These are phyloP conservation scores for Dactylellina drechsleri DNA, from an alignment of 2,329 filamentous ascomycete genomes.

Conservation along the genomic window DNA sequence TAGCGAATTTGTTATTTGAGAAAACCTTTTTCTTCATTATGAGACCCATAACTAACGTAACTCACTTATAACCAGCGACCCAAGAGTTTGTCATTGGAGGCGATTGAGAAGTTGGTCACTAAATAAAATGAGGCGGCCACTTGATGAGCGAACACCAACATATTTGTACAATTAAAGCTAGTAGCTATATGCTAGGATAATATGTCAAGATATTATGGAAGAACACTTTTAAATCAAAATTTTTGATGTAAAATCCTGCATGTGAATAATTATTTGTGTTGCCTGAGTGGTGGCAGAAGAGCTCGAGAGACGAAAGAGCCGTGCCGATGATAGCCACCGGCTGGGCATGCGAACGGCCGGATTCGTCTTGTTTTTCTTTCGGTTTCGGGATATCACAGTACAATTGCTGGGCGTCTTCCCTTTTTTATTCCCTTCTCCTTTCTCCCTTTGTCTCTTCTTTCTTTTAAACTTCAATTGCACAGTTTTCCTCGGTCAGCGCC, in stretches of 20 bases:
- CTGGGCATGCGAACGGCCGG: constrained; percentile 24
- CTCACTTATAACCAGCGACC: constrained; percentile 67
- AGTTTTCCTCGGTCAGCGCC: background rate
- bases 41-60: background rate
- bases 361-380: constrained; percentile 13
- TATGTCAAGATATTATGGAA: too few relatives aligned
- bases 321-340: constrained; percentile 49
- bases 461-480: background rate
- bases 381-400: constrained; percentile 21
- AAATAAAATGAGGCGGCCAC: constrained; percentile 11
- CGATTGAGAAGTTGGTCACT: constrained; percentile 74
- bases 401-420: background rate
- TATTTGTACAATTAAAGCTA: constrained; percentile 24
- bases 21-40: background rate
- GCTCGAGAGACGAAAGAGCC: too few relatives aligned
- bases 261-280: background rate
- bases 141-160: background rate
- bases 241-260: background rate
- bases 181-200: background rate
- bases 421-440: background rate
- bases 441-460: background rate
- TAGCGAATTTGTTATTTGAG: background rate
- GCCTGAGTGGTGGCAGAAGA: background rate
- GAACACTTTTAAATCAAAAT: too few relatives aligned
- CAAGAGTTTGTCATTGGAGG: constrained; percentile 95